Evolutionary conservation across 108 stramenopile genomes (phyloP).

Genomic region (Pseudonitzschia pungens): DNA sequence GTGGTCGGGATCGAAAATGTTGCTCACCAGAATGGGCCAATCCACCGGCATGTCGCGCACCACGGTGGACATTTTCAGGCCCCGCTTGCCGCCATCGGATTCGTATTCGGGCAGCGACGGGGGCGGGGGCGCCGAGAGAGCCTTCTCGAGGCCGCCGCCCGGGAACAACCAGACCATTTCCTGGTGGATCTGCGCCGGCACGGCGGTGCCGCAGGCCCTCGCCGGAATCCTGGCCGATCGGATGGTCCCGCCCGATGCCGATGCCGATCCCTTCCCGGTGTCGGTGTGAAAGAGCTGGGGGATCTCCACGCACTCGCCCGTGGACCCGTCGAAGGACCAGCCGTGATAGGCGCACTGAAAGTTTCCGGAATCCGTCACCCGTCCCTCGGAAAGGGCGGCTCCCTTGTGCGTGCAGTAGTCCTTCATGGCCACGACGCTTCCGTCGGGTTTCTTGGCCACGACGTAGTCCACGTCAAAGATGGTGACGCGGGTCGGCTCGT

Average conservation of each 20-base stretch:
- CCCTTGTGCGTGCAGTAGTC: slow-evolving; percentile 70
- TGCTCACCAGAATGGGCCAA: slow-evolving; percentile 65
- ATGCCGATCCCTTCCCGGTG: slow-evolving; percentile 18
- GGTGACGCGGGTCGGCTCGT: slow-evolving; percentile 56
- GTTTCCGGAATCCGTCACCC: slow-evolving; percentile 49
- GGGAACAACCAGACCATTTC: slow-evolving; percentile 70
- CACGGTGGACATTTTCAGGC: slow-evolving; percentile 28
- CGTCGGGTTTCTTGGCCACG: slow-evolving; percentile 24
- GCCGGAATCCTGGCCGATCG: slow-evolving; percentile 10
- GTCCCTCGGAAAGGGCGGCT: slow-evolving; percentile 60
- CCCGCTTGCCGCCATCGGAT: slow-evolving; percentile 30
- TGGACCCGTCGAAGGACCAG: slow-evolving; percentile 63
- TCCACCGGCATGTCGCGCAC: slow-evolving; percentile 73
- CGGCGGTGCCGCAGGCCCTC: slow-evolving; percentile 46
- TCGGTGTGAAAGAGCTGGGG: slow-evolving; percentile 61
- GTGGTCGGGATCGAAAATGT: slow-evolving; percentile 76
- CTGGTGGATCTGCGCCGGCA: slow-evolving; percentile 44
- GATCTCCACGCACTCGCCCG: slow-evolving; percentile 56
- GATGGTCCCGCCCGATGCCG: too few relatives aligned
- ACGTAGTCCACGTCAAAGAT: slow-evolving; percentile 76
- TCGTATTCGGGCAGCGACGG: slow-evolving; percentile 50
- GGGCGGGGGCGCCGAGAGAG: slow-evolving; percentile 48
- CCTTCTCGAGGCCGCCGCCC: slow-evolving; percentile 41
- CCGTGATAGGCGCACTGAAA: slow-evolving; percentile 77
- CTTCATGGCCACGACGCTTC: slow-evolving; percentile 37